Evolutionary conservation across 495 filamentous ascomycete genomes (phyloP).

Genomic region (Podospora pseudopauciseta): DNA sequence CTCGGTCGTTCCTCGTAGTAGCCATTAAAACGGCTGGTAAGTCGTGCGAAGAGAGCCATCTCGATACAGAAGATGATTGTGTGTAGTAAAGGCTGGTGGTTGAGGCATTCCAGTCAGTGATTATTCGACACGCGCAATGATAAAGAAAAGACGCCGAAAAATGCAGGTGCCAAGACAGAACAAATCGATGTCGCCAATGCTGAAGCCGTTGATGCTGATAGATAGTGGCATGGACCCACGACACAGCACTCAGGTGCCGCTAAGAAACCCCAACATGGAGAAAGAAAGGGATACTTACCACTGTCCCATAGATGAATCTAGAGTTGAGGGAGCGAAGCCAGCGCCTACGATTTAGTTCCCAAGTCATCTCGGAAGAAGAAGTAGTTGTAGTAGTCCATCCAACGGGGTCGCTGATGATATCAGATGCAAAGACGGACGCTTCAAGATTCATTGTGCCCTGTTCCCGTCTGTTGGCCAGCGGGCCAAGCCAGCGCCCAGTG

Average conservation of each 20-base stretch:
- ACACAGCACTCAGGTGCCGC: constrained; percentile 7
- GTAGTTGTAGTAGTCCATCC: not conserved
- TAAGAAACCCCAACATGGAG: not conserved
- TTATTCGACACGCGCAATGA: not conserved
- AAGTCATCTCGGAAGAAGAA: constrained; percentile 39
- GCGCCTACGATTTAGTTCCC: constrained; percentile 58
- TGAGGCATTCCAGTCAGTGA: constrained; percentile 19
- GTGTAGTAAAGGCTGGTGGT: constrained; percentile 76
- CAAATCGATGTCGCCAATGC: not conserved
- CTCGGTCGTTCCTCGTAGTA: constrained; percentile 87
- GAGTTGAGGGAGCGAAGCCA: constrained; percentile 66
- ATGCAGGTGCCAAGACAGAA: constrained; percentile 7
- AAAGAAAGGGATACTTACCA: constrained; percentile 57
- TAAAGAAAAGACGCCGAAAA: constrained; percentile 2
- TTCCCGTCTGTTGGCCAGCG: not conserved
- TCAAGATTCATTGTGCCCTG: not conserved
- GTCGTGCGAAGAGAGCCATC: constrained; percentile 75
- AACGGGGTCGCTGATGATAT: constrained; percentile 6
- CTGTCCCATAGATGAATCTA: constrained; percentile 73
- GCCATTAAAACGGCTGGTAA: constrained; percentile 82
- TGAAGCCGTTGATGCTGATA: constrained; percentile 10
- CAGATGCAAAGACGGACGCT: not conserved
- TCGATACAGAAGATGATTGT: constrained; percentile 80
- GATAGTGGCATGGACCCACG: constrained; percentile 16
- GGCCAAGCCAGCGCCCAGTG: not conserved